Base-by-base conservation (phyloP, 2,329 filamentous ascomycete genomes). In the Colletotrichum sp. region DNA sequence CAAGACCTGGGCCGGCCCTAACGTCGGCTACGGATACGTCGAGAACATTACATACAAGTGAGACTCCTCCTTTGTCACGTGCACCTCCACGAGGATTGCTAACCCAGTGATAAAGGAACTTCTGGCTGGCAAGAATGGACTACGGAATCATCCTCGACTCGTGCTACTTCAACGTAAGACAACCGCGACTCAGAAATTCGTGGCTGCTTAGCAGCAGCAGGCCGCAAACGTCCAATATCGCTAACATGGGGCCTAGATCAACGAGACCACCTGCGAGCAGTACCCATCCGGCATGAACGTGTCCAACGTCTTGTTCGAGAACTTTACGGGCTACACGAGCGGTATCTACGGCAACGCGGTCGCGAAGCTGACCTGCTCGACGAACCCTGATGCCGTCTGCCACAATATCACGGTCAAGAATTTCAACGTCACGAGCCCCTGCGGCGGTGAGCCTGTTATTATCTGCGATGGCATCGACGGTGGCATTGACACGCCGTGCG, bases 1-100 rank as follows among this genome's bases (percentile, higher is more conserved):
- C 60, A 93, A 93, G 84, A 87, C 88, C 4, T 93, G 91, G 91
- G 91, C 91, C 0, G 91, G 91, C 0, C 83, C 86, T 3, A 83
- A 88, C 60, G 88, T 89, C 1, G 91, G 91, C 3, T 92, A 91
- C 75, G 91, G 91, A 10, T 92, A 89, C 71, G 90, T 93, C 77
- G 87, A 90, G 78, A 93, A 93, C 80, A 86, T 93, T 64, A 93
- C 91, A 3, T 93, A 92, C 87, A 77, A 77, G 72, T 77, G 13
- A 69, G 69, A 13, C 24, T 2, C 36, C 55, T 59, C 8, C 18
- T 36, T 64, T 28, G 32, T 24, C 10, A 8, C n/a, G 9, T 9
- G 2, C 18, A 64, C n/a, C 36, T 24, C 16, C 7, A 8, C 5
- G n/a, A 49, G 7, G 7, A 12, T 5, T 3, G 16, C 74, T 76